These are phyloP conservation scores for Backusella tarrabulga DNA, from an alignment of 192 early-diverging fungal species.

Conservation along the genomic window DNA sequence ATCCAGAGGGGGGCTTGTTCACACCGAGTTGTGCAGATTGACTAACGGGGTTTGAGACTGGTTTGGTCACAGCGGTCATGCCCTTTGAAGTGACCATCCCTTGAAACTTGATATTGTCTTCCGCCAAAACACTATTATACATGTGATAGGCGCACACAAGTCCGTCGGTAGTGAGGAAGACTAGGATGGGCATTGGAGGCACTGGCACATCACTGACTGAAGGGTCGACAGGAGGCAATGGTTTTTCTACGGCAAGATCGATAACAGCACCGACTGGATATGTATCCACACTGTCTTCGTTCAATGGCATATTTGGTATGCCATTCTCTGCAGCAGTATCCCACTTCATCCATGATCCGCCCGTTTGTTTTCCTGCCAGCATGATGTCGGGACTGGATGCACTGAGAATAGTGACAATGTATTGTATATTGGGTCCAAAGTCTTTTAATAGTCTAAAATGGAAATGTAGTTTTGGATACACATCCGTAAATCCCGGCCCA, in stretches of 20 bases:
- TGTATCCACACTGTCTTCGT: constrained; percentile 55
- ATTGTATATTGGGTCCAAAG: constrained; percentile 46
- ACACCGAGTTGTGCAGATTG: background rate
- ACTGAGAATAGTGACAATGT: constrained; percentile 39
- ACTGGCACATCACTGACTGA: constrained; percentile 47
- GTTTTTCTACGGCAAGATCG: constrained; percentile 63
- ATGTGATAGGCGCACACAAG: constrained; percentile 65
- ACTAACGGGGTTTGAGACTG: background rate
- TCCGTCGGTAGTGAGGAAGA: constrained; percentile 63
- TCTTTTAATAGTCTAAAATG: constrained; percentile 56
- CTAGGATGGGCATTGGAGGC: constrained; percentile 67
- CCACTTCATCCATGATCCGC: constrained; percentile 40
- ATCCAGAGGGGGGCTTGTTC: background rate
- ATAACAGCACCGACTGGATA: constrained; percentile 68
- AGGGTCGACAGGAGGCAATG: constrained; percentile 50
- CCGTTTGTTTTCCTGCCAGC: constrained; percentile 12
- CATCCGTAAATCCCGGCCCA: constrained; percentile 41
- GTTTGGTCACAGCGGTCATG: background rate
- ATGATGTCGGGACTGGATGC: background rate
- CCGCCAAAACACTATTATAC: constrained; percentile 53
- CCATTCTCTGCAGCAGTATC: constrained; percentile 53
- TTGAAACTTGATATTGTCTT: constrained; percentile 29
- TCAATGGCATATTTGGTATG: constrained; percentile 56
- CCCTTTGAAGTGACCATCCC: constrained; percentile 44
- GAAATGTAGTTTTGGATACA: constrained; percentile 50